Base-by-base conservation (phyloP, 257 asterid species). In the Salvia splendens region DNA sequence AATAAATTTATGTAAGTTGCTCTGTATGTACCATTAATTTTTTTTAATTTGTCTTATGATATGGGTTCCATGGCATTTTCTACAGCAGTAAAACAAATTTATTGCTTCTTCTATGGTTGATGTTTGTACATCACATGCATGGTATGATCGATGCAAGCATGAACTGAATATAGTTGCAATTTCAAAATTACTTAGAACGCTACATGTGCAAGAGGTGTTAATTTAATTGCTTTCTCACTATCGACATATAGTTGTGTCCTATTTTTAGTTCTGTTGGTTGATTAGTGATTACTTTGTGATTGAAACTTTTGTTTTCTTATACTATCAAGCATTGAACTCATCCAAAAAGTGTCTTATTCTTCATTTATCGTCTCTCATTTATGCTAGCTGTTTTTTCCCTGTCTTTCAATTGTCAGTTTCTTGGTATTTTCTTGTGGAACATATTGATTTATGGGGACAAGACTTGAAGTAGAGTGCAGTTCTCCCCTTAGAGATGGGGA, bases 261-360 rank as follows among this genome's bases (percentile, higher is more conserved):
- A 54, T 5, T 61, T 40, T 48, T n/a, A 10, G n/a, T 12, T 41
- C 12, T 32, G 17, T 41, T 62, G 70, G 16, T 20, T 61, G 38
- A 15, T 62, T 43, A 17, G n/a, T 61, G 38, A 15, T 62, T 43
- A 17, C 50, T 32, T 30, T 40, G 38, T 53, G 41, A 54, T 28
- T 30, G 28, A 2, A 28, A 11, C 36, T 47, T 46, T 20, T 45
- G 32, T 15, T 9, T 55, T 28, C 4, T 2, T 9, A 4, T 38
- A 3, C 54, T 46, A 41, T 14, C 28, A 30, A 42, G 16, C 49
- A 41, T 20, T 61, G 36, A 61, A 62, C 50, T 41, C 69, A 59
- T 41, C 35, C 5, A 41, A 32, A 41, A 42, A 14, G 28, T 67
- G 64, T 41, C 62, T 1, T 14, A 16, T 55, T 54, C 46, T 41